Evolutionary conservation across 306 rosid genomes (phyloP).

Genomic region (Citrullus mucosospermus): DNA sequence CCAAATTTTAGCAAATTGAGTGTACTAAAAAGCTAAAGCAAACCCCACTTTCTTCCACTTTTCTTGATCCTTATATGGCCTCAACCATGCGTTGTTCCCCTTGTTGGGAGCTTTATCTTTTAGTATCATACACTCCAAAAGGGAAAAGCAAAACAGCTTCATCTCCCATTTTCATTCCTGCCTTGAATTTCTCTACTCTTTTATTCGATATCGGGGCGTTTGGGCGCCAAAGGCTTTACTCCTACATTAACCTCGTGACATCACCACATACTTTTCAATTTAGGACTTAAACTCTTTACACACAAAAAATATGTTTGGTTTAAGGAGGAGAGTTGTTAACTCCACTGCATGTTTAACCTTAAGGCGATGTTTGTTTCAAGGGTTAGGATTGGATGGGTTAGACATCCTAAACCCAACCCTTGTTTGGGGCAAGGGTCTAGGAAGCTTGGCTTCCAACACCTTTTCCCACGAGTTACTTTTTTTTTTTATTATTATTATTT

Average conservation of each 20-base stretch:
- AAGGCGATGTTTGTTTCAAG: too few relatives aligned
- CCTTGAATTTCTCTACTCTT: neutral
- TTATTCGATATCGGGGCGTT: neutral
- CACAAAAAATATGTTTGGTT: too few relatives aligned
- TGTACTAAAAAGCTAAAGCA: conserved; percentile 9
- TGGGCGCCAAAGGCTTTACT: neutral
- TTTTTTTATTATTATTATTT: too few relatives aligned
- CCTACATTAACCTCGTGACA: neutral
- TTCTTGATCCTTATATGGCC: neutral
- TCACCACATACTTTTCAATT: neutral
- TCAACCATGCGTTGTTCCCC: conserved; percentile 9
- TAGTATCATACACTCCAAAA: neutral
- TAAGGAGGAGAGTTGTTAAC: too few relatives aligned
- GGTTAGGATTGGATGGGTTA: too few relatives aligned
- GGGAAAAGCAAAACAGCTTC: neutral
- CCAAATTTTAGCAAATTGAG: conserved; percentile 5
- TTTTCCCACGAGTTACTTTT: too few relatives aligned
- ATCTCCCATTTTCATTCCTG: neutral
- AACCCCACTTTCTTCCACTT: neutral
- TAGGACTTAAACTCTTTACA: too few relatives aligned
- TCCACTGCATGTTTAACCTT: too few relatives aligned
- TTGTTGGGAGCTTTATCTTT: conserved; percentile 2
- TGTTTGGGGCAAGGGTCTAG: too few relatives aligned
- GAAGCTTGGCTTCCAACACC: too few relatives aligned
- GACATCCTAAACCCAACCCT: too few relatives aligned